Evolutionary conservation across 116 monocot species (phyloP), one percentile per base, ranked within the genome.

Genomic region (Papilionanthe hybrid): DNA sequence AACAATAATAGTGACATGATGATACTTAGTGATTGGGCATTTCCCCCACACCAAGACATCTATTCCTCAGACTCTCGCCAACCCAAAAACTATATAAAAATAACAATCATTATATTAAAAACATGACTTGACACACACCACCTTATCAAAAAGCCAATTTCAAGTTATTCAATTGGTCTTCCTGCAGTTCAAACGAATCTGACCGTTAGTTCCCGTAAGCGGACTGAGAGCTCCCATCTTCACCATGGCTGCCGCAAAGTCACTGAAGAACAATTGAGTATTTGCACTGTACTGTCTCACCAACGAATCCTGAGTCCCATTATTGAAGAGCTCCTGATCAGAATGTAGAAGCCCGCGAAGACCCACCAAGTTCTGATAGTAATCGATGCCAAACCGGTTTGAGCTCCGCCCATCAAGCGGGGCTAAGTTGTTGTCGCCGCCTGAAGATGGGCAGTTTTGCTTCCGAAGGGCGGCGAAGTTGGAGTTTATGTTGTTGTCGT

Each of bases 321-420:
- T 69, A 56, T 78, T 89, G 85, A 81, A 92, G 25, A 94, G 82
- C 81, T 84, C 79, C 83, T 94, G 94, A 79, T 94, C 94, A 0
- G 94, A 94, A 79, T 92, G 92, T 19, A 94, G 84, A 44, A 94
- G 87, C 1, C 94, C 94, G 77, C 84, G 82, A 13, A 79, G 56
- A 71, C 23, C 41, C 25, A 85, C 55, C 63, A 94, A 78, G 42
- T 92, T 80, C 77, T 18, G 85, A 84, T 75, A 94, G 79, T 92
- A 94, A 55, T 27, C 42, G 77, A 84, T 90, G 77, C 92, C 87
- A 68, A 94, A 94, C 53, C 43, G n/a, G 22, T 81, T 86, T 1
- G 90, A 86, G 0, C 83, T 89, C 4, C 25, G 12, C 15, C 72
- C 30, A 79, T 94, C 94, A 2, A 94, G 87, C 13, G 90, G 88